A percentile compares a stretch with the other conserved stretches of the same genome.
These are phyloP conservation scores for Diaporthe helianthi DNA, from an alignment of 2,329 filamentous ascomycete genomes.

Conservation along the genomic window DNA sequence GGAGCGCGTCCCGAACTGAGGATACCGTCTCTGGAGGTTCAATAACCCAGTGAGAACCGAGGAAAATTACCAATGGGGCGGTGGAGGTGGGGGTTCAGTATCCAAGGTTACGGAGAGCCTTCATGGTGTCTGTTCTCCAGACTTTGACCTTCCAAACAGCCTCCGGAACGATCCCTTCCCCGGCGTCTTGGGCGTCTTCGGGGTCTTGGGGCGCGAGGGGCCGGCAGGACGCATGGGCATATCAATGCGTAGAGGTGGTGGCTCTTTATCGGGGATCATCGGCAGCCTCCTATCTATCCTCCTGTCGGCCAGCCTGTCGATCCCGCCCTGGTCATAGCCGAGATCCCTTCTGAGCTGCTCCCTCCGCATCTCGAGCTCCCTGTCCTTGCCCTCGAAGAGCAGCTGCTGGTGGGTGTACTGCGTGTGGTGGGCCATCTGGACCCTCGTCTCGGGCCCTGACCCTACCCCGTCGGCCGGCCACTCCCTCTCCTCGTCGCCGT, in stretches of 20 bases:
- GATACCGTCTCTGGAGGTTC: neutral
- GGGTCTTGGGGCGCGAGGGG: constrained; percentile 43
- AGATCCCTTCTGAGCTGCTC: constrained; percentile 31
- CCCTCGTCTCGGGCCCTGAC: constrained; percentile 27
- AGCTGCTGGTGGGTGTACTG: constrained; percentile 41
- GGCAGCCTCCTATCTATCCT: constrained; percentile 26
- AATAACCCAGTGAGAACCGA: neutral
- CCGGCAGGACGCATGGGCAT: constrained; percentile 24
- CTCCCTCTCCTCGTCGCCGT: constrained; percentile 65
- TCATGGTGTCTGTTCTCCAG: constrained; percentile 7
- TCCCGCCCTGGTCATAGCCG: constrained; percentile 25
- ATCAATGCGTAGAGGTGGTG: constrained; percentile 3
- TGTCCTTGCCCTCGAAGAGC: constrained; percentile 38
- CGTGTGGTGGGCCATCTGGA: constrained; percentile 37
- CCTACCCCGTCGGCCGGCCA: constrained; percentile 41
- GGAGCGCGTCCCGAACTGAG: neutral
- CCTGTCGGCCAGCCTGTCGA: constrained; percentile 13
- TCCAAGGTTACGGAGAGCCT: neutral
- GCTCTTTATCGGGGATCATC: neutral
- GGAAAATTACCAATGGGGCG: too few species aligned
- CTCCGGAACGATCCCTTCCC: constrained; percentile 39
- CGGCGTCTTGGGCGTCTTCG: constrained; percentile 47
- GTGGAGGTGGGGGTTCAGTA: too few species aligned
- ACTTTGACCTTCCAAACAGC: constrained; percentile 43
- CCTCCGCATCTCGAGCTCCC: constrained; percentile 37